A percentile compares a stretch with the other conserved stretches of the same genome.
Conservation (phyloP, 1,284 basidiomycete species). For the Leccinum holopus region DNA sequence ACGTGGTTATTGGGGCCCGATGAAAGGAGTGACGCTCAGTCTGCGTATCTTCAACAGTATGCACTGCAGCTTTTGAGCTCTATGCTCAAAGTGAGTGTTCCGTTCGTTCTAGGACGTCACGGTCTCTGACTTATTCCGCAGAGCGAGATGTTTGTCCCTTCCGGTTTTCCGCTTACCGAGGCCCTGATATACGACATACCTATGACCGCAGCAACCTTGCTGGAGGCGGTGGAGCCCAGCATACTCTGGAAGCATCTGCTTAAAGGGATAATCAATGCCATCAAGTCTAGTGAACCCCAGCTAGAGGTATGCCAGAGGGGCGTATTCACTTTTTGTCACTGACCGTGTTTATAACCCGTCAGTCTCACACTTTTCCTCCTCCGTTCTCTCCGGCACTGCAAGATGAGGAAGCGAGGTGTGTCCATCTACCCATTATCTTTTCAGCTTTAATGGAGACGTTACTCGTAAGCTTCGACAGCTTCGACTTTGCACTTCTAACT, state of each 20-base stretch:
- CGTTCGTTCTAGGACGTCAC: slow-evolving; percentile 27
- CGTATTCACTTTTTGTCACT: slow-evolving; percentile 1
- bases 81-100: slow-evolving; percentile 59
- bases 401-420: slow-evolving; percentile 77
- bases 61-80: slow-evolving; percentile 66
- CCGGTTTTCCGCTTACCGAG: slow-evolving; percentile 71
- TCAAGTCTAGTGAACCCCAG: slow-evolving; percentile 42
- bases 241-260: slow-evolving; percentile 84
- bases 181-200: slow-evolving; percentile 76
- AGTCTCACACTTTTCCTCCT: slow-evolving; percentile 67
- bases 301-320: slow-evolving; percentile 44
- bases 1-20: slow-evolving; percentile 88
- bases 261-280: slow-evolving; percentile 50
- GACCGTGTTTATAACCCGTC: slow-evolving; percentile 48
- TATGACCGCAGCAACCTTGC: slow-evolving; percentile 88
- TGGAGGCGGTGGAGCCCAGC: slow-evolving; percentile 90
- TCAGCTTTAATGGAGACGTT: slow-evolving; percentile 62
- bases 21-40: slow-evolving; percentile 73
- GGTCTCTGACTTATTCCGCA: slow-evolving; percentile 3
- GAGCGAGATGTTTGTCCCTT: no score
- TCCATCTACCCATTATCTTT: slow-evolving; percentile 81
- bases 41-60: slow-evolving; percentile 67
- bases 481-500: slow-evolving; percentile 7
- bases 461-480: slow-evolving; percentile 42
- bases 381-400: slow-evolving; percentile 59